Conservation (phyloP, 208 protist species). For the Crithidia bombi region DNA sequence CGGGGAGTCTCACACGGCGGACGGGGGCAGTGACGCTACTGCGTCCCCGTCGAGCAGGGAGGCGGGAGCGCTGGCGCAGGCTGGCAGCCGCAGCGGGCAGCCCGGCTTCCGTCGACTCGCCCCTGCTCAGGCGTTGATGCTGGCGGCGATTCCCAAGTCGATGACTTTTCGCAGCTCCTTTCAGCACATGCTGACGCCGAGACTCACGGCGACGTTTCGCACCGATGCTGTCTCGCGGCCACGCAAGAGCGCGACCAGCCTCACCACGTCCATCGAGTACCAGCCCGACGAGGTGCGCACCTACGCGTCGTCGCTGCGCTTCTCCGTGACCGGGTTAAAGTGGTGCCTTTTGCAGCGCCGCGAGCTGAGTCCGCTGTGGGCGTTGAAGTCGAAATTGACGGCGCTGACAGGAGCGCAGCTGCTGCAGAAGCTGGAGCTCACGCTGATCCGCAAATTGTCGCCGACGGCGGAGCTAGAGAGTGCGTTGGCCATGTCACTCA, state of each 20-base stretch:
- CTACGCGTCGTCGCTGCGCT: slow-evolving; percentile 43
- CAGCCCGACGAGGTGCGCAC: slow-evolving; percentile 40
- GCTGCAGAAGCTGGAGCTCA: slow-evolving; percentile 67
- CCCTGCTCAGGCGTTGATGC: slow-evolving; percentile 32
- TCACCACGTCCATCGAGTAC: slow-evolving; percentile 44
- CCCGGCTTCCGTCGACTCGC: slow-evolving; percentile 14
- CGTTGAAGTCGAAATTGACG: slow-evolving; percentile 54
- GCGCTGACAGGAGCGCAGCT: slow-evolving; percentile 41
- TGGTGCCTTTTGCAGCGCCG: slow-evolving; percentile 43
- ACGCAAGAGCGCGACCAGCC: slow-evolving; percentile 24
- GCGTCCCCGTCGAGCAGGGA: not conserved
- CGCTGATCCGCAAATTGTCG: slow-evolving; percentile 66
- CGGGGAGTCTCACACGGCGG: not conserved
- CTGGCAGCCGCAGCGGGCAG: not conserved
- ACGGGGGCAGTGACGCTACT: not conserved
- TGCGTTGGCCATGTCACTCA: slow-evolving; percentile 58
- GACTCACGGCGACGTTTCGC: slow-evolving; percentile 40
- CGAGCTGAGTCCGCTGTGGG: slow-evolving; percentile 64
- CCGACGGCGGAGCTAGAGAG: slow-evolving; percentile 61
- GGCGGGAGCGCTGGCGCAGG: not conserved
- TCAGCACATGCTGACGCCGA: slow-evolving; percentile 55
- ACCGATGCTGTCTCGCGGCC: slow-evolving; percentile 37
- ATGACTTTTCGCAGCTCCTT: slow-evolving; percentile 62
- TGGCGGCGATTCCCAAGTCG: slow-evolving; percentile 47
- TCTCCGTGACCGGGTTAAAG: slow-evolving; percentile 52